Evolutionary conservation across 179 eudicot species (phyloP), one percentile per base, ranked within the genome.

Genomic region (Silene noctiflora): DNA sequence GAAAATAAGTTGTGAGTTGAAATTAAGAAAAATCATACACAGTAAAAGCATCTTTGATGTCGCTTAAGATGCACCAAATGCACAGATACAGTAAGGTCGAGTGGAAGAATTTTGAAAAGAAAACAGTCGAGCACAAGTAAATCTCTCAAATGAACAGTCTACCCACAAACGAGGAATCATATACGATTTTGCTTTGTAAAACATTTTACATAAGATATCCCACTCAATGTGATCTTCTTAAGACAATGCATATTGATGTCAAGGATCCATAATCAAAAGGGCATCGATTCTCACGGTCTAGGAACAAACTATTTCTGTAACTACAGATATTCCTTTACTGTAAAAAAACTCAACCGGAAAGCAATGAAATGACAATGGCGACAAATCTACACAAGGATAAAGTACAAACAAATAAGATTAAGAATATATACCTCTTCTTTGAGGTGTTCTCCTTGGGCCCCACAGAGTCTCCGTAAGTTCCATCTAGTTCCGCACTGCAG

Each of bases 401-500:
- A 22, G 13, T 42, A 46, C 69, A 48, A 46, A 33, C 10, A 6
- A 13, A 55, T 42, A 65, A 16, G 55, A 31, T 51, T 2, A 59
- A 19, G 51, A 72, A 66, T 60, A 55, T 4, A 74, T 80, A 90
- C 96, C 98, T 84, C 84, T 94, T 94, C 78, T 90, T 94, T 31
- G 90, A 76, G 80, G 84, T 85, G 78, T 68, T 81, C 84, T 91
- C 96, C 82, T 89, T 91, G 8, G 68, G 83, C 58, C 71, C 85
- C 68, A 86, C 97, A 58, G 90, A 74, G 60, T 89, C 89, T 29
- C 81, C 91, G 62, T 82, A 83, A 35, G 89, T 76, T 77, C 89
- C 96, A 74, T 91, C 97, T 39, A 82, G 66, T 69, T 89, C 93
- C 75, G 73, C 83, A 83, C 98, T 94, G 69, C 25, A 80, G 65